Evolutionary conservation across 129 eudicot genomes (phyloP).

Genomic region (Artemisia argyi): DNA sequence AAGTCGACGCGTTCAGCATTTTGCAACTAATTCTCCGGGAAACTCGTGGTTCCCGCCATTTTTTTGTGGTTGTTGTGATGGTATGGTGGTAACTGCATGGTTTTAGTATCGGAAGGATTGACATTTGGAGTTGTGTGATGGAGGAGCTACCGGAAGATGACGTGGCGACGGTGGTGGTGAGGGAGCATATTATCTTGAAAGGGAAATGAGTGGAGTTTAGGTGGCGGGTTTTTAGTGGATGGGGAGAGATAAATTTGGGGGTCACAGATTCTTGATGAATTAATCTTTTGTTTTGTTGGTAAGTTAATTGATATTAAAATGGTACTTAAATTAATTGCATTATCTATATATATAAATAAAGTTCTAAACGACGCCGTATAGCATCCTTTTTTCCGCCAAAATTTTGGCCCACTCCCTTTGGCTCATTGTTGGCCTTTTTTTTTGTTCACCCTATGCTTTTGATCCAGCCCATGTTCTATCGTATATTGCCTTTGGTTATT

Average conservation of each 20-base stretch:
- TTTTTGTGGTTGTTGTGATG: constrained; percentile 18
- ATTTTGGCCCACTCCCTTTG: too few species aligned
- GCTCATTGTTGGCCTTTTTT: too few species aligned
- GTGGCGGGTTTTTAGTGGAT: constrained; percentile 30
- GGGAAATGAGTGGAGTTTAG: constrained; percentile 19
- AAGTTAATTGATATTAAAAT: too few species aligned
- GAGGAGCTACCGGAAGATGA: constrained; percentile 17
- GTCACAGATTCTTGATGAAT: not conserved
- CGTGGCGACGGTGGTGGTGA: constrained; percentile 12
- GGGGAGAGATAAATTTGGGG: not conserved
- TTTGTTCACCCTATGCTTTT: too few species aligned
- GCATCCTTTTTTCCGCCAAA: too few species aligned
- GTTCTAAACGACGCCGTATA: too few species aligned
- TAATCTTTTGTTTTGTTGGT: too few species aligned
- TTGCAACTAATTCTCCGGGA: constrained; percentile 21
- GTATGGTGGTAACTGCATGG: constrained; percentile 2
- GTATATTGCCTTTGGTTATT: too few species aligned
- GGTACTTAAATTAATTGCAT: too few species aligned
- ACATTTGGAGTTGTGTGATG: constrained; percentile 13
- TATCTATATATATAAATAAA: too few species aligned
- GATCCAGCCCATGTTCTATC: too few species aligned
- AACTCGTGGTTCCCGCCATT: constrained; percentile 10
- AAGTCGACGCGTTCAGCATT: constrained; percentile 56
- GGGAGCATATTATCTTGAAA: constrained; percentile 18
- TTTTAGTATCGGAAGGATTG: constrained; percentile 30